A percentile compares a stretch with the other conserved stretches of the same genome.
Evolutionary conservation across 306 rosid species (phyloP).

Genomic region (Senna tora): DNA sequence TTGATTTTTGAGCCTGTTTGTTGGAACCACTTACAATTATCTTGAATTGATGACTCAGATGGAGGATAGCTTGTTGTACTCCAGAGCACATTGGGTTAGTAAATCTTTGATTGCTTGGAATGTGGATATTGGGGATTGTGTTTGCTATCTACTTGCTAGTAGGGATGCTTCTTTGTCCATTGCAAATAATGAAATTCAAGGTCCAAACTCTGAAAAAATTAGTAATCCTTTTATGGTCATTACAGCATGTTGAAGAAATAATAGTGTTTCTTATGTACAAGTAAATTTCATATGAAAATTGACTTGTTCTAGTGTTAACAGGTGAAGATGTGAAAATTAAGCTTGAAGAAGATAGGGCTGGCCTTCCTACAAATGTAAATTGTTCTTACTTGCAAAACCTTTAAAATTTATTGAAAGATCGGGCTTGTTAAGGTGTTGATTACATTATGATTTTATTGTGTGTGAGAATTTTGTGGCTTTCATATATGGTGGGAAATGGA

Average conservation of each 20-base stretch:
- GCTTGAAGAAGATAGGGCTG: slow-evolving; percentile 68
- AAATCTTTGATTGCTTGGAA: slow-evolving; percentile 83
- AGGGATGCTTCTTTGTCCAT: slow-evolving; percentile 57
- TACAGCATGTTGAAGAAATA: not conserved
- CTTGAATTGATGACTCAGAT: slow-evolving; percentile 46
- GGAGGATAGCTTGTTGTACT: slow-evolving; percentile 56
- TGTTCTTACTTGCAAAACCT: not conserved
- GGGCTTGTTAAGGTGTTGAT: slow-evolving; percentile 13
- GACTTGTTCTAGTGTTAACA: slow-evolving; percentile 43
- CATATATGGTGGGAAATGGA: slow-evolving; percentile 11
- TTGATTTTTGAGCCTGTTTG: slow-evolving; percentile 6
- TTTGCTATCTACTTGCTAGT: slow-evolving; percentile 67
- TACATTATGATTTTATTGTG: slow-evolving; percentile 20
- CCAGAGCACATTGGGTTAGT: slow-evolving; percentile 83
- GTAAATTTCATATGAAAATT: slow-evolving; percentile 19
- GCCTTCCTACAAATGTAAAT: slow-evolving; percentile 67
- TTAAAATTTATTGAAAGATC: slow-evolving; percentile 18
- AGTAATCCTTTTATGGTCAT: slow-evolving; percentile 1
- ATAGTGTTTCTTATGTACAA: slow-evolving; percentile 12
- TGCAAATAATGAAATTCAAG: slow-evolving; percentile 57
- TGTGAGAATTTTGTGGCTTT: slow-evolving; percentile 20
- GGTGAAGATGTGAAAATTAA: slow-evolving; percentile 77
- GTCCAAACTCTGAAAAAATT: slow-evolving; percentile 40
- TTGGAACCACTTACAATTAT: slow-evolving; percentile 14
- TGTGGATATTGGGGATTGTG: slow-evolving; percentile 55